Evolutionary conservation across 2,329 filamentous ascomycete genomes (phyloP).

Genomic region (Metarhizium guizhouense): DNA sequence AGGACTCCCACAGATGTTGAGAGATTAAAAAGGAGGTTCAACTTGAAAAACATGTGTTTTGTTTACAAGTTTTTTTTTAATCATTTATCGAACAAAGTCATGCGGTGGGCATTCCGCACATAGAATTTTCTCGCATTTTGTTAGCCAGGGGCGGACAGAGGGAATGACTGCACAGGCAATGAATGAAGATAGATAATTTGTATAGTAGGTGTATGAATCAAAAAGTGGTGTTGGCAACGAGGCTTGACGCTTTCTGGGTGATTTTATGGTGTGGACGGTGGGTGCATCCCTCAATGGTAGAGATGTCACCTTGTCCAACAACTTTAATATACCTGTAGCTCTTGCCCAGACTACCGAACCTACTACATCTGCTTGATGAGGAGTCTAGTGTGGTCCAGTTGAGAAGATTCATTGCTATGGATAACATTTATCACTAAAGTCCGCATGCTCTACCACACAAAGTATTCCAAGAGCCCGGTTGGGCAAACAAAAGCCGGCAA

Average conservation of each 20-base stretch:
- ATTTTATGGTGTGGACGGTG: neutral
- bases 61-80: neutral
- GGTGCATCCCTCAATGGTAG: too few relatives aligned
- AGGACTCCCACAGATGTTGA: neutral
- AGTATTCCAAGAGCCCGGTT: too few relatives aligned
- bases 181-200: neutral
- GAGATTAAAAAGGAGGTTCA: neutral
- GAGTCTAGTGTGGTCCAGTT: too few relatives aligned
- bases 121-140: conserved; percentile 4
- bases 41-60: neutral
- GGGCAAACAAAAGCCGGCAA: neutral
- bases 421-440: too few relatives aligned
- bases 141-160: neutral
- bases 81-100: neutral
- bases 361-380: too few relatives aligned
- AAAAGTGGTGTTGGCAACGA: neutral
- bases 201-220: conserved; percentile 6
- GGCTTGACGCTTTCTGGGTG: neutral
- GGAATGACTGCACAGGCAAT: neutral
- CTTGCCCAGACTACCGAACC: too few relatives aligned
- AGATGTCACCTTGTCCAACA: too few relatives aligned
- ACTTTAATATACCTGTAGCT: too few relatives aligned
- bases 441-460: too few relatives aligned
- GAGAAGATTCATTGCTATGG: too few relatives aligned
- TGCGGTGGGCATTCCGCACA: neutral